A percentile compares a stretch with the other conserved stretches of the same genome.
Evolutionary conservation across 2,329 filamentous ascomycete genomes (phyloP).

Genomic region (Cadophora malorum): DNA sequence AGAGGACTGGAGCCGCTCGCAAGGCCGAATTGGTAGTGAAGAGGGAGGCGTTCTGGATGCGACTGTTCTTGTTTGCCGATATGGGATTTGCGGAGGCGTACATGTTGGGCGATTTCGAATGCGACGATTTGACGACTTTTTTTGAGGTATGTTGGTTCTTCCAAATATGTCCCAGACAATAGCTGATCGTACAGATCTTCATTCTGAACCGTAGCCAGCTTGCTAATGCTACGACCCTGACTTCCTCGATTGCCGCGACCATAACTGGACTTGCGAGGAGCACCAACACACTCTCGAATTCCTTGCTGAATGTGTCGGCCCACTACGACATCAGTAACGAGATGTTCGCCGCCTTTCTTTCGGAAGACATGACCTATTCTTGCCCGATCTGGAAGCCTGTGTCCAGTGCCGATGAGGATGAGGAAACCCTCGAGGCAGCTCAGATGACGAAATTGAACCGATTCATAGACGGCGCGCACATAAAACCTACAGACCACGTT

Average conservation of each 20-base stretch:
- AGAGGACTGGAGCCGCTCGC: slow-evolving; percentile 48
- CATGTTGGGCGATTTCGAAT: slow-evolving; percentile 75
- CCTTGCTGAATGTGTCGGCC: slow-evolving; percentile 70
- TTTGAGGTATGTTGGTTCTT: slow-evolving; percentile 60
- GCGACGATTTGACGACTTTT: slow-evolving; percentile 69
- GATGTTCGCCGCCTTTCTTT: slow-evolving; percentile 77
- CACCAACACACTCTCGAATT: slow-evolving; percentile 63
- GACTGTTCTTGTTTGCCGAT: slow-evolving; percentile 71
- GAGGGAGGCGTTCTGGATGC: slow-evolving; percentile 73
- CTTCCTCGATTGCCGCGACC: slow-evolving; percentile 63
- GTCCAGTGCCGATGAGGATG: slow-evolving; percentile 48
- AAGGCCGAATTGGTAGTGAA: slow-evolving; percentile 64
- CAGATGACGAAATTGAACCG: slow-evolving; percentile 71
- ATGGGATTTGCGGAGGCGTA: slow-evolving; percentile 74
- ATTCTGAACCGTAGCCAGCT: slow-evolving; percentile 70
- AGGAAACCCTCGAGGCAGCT: slow-evolving; percentile 67
- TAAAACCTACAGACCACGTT: slow-evolving; percentile 70
- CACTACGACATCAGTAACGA: slow-evolving; percentile 81
- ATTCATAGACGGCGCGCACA: slow-evolving; percentile 69
- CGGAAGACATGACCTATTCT: slow-evolving; percentile 79
- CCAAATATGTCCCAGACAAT: background rate
- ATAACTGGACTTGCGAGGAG: slow-evolving; percentile 63
- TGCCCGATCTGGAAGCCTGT: slow-evolving; percentile 68
- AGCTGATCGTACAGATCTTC: slow-evolving; percentile 62
- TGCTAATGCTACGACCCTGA: slow-evolving; percentile 67